Evolutionary conservation across 768 basidiomycete species (phyloP), one percentile per base, ranked within the genome.

Genomic region (Tephrocybe sp.): DNA sequence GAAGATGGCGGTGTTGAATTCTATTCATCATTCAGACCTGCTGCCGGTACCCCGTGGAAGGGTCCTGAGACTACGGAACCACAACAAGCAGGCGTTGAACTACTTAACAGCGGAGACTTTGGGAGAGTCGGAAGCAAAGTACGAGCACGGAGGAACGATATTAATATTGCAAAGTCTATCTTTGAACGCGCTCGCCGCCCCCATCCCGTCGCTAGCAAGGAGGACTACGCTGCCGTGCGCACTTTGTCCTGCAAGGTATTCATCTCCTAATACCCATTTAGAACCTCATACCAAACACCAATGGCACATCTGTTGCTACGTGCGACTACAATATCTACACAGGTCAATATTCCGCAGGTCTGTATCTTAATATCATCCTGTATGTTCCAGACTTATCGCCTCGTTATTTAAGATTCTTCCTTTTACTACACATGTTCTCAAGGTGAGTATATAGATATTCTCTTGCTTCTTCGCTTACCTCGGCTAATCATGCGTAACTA

Each of bases 361-460:
- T 41, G 60, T 49, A 19, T 30, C 39, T 5, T 32, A 47, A 32
- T 19, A 40, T 22, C 5, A 26, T 1, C 19, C 52, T 43, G 26
- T 9, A 32, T 41, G 21, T 25, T 11, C 26, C 12, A 30, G 39
- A 36, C 61, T 44, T 52, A 41, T 49, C 42, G 41, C 32, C 11
- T 42, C 12, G 21, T n/a, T 7, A 12, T 21, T 44, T 5, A 39
- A 89, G 92, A 93, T 62, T 88, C 91, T 0, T 84, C 87, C 0
- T 95, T 97, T 65, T 98, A 90, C 64, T 98, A 97, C 65, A 93
- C 94, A 3, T 96, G 94, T 58, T 84, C 82, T 37, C 86, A 89
- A 79, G 89, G 88, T 87, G 49, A 45, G 32, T 34, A 27, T 24
- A 31, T 27, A 32, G 18, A 13, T 1, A 28, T n/a, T 13, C 40